Conservation (phyloP, 345 rosid genomes). For the Ceriops tagal region DNA sequence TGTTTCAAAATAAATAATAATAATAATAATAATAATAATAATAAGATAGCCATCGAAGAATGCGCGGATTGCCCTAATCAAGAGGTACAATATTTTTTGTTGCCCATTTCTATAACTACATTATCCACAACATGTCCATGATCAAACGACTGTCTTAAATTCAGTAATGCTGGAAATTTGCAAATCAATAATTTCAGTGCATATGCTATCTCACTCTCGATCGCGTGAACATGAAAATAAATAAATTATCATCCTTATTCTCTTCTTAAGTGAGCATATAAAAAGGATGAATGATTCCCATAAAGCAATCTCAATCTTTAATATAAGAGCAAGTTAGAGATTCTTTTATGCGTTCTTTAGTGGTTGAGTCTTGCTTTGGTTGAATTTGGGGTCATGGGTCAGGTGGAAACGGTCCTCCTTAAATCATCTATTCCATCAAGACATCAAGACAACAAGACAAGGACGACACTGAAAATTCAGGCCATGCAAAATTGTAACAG, state of each 20-base stretch:
- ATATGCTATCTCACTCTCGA: background rate
- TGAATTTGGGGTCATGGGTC: conserved; percentile 26
- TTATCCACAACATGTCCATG: background rate
- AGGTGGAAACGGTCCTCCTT: conserved; percentile 35
- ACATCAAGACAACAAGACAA: conserved; percentile 34
- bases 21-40: too few species aligned
- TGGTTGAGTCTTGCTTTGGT: conserved; percentile 46
- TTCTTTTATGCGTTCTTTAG: conserved; percentile 19
- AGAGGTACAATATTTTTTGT: background rate
- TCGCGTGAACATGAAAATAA: too few species aligned
- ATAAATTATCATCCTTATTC: too few species aligned
- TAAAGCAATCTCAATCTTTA: too few species aligned
- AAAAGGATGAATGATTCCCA: too few species aligned
- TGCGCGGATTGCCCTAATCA: background rate
- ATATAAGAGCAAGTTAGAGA: background rate
- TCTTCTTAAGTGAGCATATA: too few species aligned
- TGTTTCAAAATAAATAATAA: background rate
- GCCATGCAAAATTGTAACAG: background rate
- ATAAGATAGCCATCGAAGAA: background rate
- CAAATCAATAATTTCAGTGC: background rate
- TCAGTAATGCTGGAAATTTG: background rate
- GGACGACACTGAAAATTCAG: conserved; percentile 6
- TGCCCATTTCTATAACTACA: conserved; percentile 18
- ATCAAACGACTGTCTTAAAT: background rate
- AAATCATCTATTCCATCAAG: conserved; percentile 32